Conservation (phyloP, 2,329 filamentous ascomycete genomes). For the Nectriaceae sp. region DNA sequence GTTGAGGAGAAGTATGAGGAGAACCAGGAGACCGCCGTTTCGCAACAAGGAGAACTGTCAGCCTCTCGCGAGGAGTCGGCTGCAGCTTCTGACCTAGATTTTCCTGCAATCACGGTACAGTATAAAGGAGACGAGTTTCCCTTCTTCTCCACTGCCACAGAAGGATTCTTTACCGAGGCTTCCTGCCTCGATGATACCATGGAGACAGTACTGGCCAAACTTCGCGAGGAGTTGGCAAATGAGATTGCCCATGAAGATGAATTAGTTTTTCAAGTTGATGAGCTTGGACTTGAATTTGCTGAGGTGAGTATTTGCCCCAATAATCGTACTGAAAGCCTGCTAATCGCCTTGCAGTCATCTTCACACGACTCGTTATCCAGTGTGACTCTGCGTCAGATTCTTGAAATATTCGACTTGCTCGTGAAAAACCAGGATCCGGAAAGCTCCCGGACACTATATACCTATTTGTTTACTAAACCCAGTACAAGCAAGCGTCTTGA, state of each 20-base stretch:
- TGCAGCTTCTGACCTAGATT: constrained; percentile 20
- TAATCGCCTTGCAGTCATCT: constrained; percentile 37
- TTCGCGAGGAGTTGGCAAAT: constrained; percentile 47
- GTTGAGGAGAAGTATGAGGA: not conserved
- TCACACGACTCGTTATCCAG: constrained; percentile 35
- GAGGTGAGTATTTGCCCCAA: constrained; percentile 40
- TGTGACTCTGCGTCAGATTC: constrained; percentile 43
- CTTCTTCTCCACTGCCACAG: constrained; percentile 37
- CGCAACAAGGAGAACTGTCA: constrained; percentile 6
- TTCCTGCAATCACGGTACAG: constrained; percentile 42
- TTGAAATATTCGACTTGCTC: constrained; percentile 45
- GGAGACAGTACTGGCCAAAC: constrained; percentile 43
- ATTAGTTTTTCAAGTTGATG: constrained; percentile 52
- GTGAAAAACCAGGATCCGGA: constrained; percentile 47
- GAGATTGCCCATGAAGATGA: constrained; percentile 50
- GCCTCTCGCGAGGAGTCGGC: constrained; percentile 11
- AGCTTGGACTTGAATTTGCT: constrained; percentile 54
- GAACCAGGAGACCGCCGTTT: constrained; percentile 4
- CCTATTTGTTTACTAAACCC: constrained; percentile 43
- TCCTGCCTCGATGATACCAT: constrained; percentile 46
- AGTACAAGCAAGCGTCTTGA: constrained; percentile 42
- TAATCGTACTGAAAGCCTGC: constrained; percentile 4
- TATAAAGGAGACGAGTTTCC: constrained; percentile 48
- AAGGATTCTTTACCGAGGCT: constrained; percentile 48
- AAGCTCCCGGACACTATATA: constrained; percentile 40